A percentile compares a stretch with the other conserved stretches of the same genome.
phyloP scores from a whole-genome alignment of 352 stramenopile species.

The Globisporangium nunn region DNA sequence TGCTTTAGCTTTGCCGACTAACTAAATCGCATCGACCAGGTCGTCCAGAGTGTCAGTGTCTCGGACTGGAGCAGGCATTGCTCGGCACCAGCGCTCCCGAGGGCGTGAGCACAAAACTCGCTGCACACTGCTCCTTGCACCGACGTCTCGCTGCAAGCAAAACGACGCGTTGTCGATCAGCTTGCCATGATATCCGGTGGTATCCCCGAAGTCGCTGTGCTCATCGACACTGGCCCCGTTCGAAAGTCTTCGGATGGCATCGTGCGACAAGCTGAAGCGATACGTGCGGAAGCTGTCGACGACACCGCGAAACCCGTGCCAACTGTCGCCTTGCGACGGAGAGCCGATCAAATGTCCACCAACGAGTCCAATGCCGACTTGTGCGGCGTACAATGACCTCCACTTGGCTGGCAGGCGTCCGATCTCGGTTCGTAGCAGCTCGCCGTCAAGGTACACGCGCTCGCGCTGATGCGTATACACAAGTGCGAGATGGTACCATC shows the following conservation, averaged over 20 bases:
- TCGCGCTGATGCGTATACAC: slow-evolving; percentile 17
- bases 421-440: slow-evolving; percentile 3
- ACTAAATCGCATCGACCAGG: background rate
- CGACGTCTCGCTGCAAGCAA: background rate
- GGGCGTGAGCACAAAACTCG: slow-evolving; percentile 13
- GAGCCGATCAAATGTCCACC: slow-evolving; percentile 2
- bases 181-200: too few species aligned
- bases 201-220: background rate
- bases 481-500: slow-evolving; percentile 33
- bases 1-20: background rate
- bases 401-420: slow-evolving; percentile 6
- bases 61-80: background rate
- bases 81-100: slow-evolving; percentile 10
- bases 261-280: slow-evolving; percentile 9
- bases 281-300: slow-evolving; percentile 27
- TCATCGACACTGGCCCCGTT: background rate
- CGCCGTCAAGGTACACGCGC: slow-evolving; percentile 22
- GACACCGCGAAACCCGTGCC: slow-evolving; percentile 27
- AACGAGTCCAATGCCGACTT: slow-evolving; percentile 24
- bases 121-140: background rate
- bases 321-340: slow-evolving; percentile 5
- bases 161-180: background rate
- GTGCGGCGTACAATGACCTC: slow-evolving; percentile 12
- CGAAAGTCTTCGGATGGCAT: slow-evolving; percentile 1
- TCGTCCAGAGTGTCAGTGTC: background rate